Evolutionary conservation across 495 filamentous ascomycete genomes (phyloP).

Genomic region (Podospora fimiseda): DNA sequence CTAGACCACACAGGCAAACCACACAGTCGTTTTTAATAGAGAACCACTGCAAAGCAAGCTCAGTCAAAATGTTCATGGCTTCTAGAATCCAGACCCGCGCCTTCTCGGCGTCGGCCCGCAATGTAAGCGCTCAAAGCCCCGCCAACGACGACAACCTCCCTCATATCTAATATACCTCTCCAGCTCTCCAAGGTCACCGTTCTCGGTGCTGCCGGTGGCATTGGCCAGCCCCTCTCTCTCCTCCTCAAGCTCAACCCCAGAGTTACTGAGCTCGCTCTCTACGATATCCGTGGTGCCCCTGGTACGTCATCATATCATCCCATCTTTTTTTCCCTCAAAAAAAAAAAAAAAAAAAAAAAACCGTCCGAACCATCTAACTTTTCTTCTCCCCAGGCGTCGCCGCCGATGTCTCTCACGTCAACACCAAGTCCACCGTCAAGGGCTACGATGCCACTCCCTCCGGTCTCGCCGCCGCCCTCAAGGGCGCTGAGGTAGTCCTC

Average conservation of each 20-base stretch:
- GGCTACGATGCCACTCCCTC: constrained; percentile 74
- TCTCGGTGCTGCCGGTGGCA: constrained; percentile 92
- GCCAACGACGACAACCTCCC: background rate
- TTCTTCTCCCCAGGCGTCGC: constrained; percentile 67
- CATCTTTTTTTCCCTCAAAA: background rate
- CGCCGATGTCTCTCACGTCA: constrained; percentile 95
- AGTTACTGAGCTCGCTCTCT: constrained; percentile 84
- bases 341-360: too few species aligned
- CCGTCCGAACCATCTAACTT: constrained; percentile 1
- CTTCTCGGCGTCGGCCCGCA: constrained; percentile 86
- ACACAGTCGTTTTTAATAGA: too few species aligned
- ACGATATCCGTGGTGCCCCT: constrained; percentile 92
- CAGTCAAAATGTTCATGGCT: constrained; percentile 70
- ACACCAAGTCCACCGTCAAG: constrained; percentile 92
- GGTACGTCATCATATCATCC: constrained; percentile 50
- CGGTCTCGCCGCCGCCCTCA: constrained; percentile 70
- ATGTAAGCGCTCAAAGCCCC: constrained; percentile 51
- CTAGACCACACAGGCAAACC: background rate
- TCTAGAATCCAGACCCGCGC: constrained; percentile 75
- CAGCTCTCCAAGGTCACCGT: constrained; percentile 96
- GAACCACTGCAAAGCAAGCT: too few species aligned
- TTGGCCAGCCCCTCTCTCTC: constrained; percentile 95
- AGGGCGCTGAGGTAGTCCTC: constrained; percentile 85
- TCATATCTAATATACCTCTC: constrained; percentile 10
- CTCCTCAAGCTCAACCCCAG: constrained; percentile 97